Evolutionary conservation across 306 rosid species (phyloP).

Genomic region (apple (Malus domestica)): DNA sequence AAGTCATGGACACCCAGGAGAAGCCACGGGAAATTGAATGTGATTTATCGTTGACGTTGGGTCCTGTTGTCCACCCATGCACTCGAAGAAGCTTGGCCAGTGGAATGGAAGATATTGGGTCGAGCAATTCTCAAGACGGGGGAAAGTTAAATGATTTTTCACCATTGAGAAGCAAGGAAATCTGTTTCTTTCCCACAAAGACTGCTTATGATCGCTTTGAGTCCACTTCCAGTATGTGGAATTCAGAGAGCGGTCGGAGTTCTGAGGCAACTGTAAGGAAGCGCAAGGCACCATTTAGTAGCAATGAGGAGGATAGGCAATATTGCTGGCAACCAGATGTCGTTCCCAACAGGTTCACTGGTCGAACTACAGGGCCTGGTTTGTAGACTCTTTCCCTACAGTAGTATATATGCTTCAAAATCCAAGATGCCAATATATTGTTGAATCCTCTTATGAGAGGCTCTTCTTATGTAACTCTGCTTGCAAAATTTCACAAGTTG

Average conservation of each 20-base stretch:
- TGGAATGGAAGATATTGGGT: conserved; percentile 48
- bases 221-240: conserved; percentile 37
- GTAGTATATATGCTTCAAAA: conserved; percentile 46
- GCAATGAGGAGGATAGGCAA: conserved; percentile 58
- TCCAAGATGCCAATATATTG: conserved; percentile 32
- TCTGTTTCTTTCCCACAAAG: conserved; percentile 54
- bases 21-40: conserved; percentile 44
- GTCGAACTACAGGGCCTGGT: conserved; percentile 56
- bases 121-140: conserved; percentile 45
- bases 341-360: conserved; percentile 58
- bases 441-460: conserved; percentile 46
- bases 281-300: conserved; percentile 59
- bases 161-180: conserved; percentile 38
- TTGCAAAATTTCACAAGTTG: conserved; percentile 36
- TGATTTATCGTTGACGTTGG: conserved; percentile 82
- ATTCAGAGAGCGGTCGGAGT: conserved; percentile 45
- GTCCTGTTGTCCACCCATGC: conserved; percentile 41
- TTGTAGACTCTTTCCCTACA: conserved; percentile 54
- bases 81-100: conserved; percentile 38
- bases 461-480: conserved; percentile 43
- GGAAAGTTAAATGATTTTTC: conserved; percentile 36
- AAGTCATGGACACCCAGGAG: conserved; percentile 33
- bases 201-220: conserved; percentile 41
- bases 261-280: conserved; percentile 46
- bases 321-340: conserved; percentile 67